These are phyloP conservation scores for Cercophora sp. DNA, from an alignment of 495 filamentous ascomycete genomes.

Conservation along the genomic window DNA sequence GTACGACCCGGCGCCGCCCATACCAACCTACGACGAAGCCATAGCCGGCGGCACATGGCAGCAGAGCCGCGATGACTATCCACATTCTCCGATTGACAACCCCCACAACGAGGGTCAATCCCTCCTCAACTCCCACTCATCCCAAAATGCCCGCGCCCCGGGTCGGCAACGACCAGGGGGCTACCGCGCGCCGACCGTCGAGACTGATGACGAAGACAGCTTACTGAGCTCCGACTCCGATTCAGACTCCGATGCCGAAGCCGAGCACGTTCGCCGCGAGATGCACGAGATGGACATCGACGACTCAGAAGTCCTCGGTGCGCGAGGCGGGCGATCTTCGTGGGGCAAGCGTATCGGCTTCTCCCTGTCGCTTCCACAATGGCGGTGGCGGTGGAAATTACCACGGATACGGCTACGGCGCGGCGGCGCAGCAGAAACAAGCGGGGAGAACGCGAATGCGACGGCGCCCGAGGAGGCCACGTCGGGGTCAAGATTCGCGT, in stretches of 20 bases:
- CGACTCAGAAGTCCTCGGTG: slow-evolving; percentile 55
- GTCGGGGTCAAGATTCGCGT: slow-evolving; percentile 4
- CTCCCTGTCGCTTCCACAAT: slow-evolving; percentile 44
- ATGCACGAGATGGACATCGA: slow-evolving; percentile 88
- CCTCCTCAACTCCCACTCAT: slow-evolving; percentile 42
- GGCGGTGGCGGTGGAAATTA: slow-evolving; percentile 44
- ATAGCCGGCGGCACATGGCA: slow-evolving; percentile 36
- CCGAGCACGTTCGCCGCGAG: slow-evolving; percentile 65
- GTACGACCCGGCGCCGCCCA: slow-evolving; percentile 67
- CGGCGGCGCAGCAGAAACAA: neutral
- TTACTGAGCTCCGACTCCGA: slow-evolving; percentile 40
- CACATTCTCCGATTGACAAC: slow-evolving; percentile 30
- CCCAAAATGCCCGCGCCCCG: slow-evolving; percentile 20
- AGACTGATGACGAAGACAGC: slow-evolving; percentile 50
- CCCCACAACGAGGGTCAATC: slow-evolving; percentile 50
- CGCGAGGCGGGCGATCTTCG: slow-evolving; percentile 29
- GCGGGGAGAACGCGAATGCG: neutral
- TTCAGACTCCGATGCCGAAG: slow-evolving; percentile 36
- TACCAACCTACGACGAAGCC: slow-evolving; percentile 95
- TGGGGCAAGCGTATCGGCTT: slow-evolving; percentile 50
- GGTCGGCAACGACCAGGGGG: slow-evolving; percentile 41
- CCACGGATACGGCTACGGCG: slow-evolving; percentile 36
- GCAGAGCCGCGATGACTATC: slow-evolving; percentile 11
- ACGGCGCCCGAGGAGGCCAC: neutral
- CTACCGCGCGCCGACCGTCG: slow-evolving; percentile 73